A percentile compares a stretch with the other conserved stretches of the same genome.
phyloP scores from a whole-genome alignment of 75 land plant genomes.

The Selaginella tamariscina region DNA sequence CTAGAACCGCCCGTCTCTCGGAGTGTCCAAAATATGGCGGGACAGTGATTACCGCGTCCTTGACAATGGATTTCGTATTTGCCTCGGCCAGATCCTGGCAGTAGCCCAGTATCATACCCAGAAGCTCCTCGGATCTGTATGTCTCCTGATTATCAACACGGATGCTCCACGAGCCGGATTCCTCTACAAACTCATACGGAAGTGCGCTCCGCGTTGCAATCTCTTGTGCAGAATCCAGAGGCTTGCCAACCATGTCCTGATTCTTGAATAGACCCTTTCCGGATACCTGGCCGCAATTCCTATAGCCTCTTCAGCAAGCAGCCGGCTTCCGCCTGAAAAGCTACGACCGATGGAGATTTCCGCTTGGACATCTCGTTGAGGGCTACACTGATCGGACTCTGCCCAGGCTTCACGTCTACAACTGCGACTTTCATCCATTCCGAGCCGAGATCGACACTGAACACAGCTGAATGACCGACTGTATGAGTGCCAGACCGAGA shows the following conservation, averaged over 20 bases:
- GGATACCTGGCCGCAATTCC: constrained; percentile 71
- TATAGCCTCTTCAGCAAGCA: constrained; percentile 72
- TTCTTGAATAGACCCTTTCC: constrained; percentile 47
- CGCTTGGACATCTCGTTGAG: constrained; percentile 97
- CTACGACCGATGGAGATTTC: constrained; percentile 75
- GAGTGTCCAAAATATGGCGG: constrained; percentile 85
- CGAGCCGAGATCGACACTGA: constrained; percentile 79
- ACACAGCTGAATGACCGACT: constrained; percentile 34
- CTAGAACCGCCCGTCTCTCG: constrained; percentile 54
- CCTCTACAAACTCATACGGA: constrained; percentile 67
- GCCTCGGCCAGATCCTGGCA: constrained; percentile 51
- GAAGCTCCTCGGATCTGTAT: constrained; percentile 61
- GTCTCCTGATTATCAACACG: constrained; percentile 32
- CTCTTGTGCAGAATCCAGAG: constrained; percentile 23
- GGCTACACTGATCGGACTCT: constrained; percentile 70
- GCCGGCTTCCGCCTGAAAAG: constrained; percentile 49
- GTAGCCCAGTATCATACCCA: constrained; percentile 64
- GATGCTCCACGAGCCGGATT: constrained; percentile 41
- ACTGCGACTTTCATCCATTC: constrained; percentile 95
- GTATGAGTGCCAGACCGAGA: too few relatives aligned
- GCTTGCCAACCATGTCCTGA: constrained; percentile 61
- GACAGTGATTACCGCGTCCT: constrained; percentile 72
- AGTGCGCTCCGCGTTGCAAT: constrained; percentile 32
- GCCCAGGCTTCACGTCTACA: constrained; percentile 84
- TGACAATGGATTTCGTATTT: constrained; percentile 47